Base-by-base conservation (phyloP, 345 rosid species). In the Psidium guajava region DNA sequence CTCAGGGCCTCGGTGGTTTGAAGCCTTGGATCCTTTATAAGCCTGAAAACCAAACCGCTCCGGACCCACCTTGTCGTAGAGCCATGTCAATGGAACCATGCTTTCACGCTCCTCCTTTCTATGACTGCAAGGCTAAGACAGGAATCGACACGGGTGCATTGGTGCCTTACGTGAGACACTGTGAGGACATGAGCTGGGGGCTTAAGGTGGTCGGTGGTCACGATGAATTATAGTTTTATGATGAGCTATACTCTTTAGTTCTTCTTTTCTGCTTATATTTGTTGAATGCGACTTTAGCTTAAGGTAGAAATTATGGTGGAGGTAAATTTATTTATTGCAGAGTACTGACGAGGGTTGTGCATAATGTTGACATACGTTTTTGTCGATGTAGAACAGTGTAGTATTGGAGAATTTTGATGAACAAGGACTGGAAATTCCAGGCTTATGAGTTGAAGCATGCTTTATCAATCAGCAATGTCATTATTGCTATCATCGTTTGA, bases 141-240 rank as follows among this genome's bases (percentile, higher is more conserved):
- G 95, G 95, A 83, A 87, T 85, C 13, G 98, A 93, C 77, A 91
- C 95, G 0, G 92, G 94, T 81, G 88, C 58, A 13, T 40, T 93
- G 44, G 93, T 94, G 44, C 92, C 94, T 2, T 91, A 92, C 42
- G 95, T 95, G 83, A 91, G 89, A 58, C 98, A 93, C 36, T 93
- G 98, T 73, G 96, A 93, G 85, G 98, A 95, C 87, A 88, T 93
- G 88, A 91, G 91, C 87, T 93, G 95, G 98, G 98, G 95, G 18
- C 93, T 93, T 69, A 93, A 93, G 88, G 89, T 95, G 54, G 96
- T 94, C 32, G 91, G 93, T 86, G 88, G 90, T 52, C 85, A 56
- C 16, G 83, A 64, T 51, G 86, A 90, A 61, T 86, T 85, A 74
- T 87, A 87, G 86, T 56, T 83, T 51, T n/a, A 69, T 69, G 47